Evolutionary conservation across 139 green algal genomes (phyloP), one percentile per base, ranked within the genome.

Genomic region (Dunaliella sp.): DNA sequence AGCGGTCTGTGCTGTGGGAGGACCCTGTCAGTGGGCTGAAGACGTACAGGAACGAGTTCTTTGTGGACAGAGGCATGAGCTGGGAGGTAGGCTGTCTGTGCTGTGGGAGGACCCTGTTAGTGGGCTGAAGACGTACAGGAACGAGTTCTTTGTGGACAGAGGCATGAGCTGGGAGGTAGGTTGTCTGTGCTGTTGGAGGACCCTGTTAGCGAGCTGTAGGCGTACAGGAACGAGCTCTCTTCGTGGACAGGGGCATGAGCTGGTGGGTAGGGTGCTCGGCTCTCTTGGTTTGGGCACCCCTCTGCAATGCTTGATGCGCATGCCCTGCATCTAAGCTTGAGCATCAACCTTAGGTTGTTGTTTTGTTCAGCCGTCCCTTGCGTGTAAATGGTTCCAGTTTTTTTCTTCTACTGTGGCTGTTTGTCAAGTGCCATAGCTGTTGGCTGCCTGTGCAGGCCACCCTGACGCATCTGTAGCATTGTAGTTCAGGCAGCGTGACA

Each of bases 11-110:
- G 31, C 77, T 92, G 81, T 94, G 89, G 88, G 12, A 48, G 0
- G 91, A 97, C 89, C 83, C 82, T 0, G 81, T 90, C 25, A 94
- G 79, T 38, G 84, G 85, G 24, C 92, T 96, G 30, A 48, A 73
- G 33, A 97, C 93, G 34, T 81, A 88, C 31, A 79, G 72, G 12
- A 91, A 95, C 36, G 85, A 91, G 37, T 90, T 97, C 36, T 88
- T 32, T 30, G 83, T 97, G 1, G 94, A 97, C 89, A 79, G 94
- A 3, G 94, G 94, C 22, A 78, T 95, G 65, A 91, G 87, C 80
- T 97, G 91, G 35, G 80, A 92, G 84, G 91, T 91, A 33, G 1
- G 87, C n/a, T 37, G 2, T 1, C 12, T 1, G 36, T 77, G 31
- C 77, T 92, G 81, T 94, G 89, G 88, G 12, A 48, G 0, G 91